Evolutionary conservation across 2,329 filamentous ascomycete genomes (phyloP), one percentile per base, ranked within the genome.

Genomic region (Trichoderma asperellum): DNA sequence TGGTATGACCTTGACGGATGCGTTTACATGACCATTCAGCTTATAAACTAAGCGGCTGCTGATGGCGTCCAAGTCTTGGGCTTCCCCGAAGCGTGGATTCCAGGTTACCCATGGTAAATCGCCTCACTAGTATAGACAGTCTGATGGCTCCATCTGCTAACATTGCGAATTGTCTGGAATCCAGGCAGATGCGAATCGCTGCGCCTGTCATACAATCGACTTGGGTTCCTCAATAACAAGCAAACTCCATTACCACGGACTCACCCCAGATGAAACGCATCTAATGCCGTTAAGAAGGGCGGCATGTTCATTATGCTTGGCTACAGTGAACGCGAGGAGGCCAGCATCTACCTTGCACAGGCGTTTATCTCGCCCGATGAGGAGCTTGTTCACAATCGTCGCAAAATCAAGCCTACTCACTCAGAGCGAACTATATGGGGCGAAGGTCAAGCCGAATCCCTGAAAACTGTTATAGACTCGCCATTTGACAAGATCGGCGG

Each of bases 321-420:
- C n/a, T 87, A 86, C 77, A 85, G 84, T 6, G 85, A 87, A 75
- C 77, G 84, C 32, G 83, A 86, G 70, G 77, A 84, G 56, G 81
- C 83, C 71, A 85, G 81, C 34, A 78, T 87, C 4, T 87, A 87
- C 77, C 84, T 84, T 29, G 79, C 84, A 0, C 86, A 88, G 75
- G 80, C 84, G 1, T 78, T 87, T 70, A 88, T 88, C 70, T 81
- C 81, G 53, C 80, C 83, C 0, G 77, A 79, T 4, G 85, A 85
- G 1, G 78, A 82, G 40, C 77, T 88, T 70, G 77, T 85, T 69
- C 85, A 86, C 77, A 82, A 85, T 72, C 83, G 86, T n/a, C 82
- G 86, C 71, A 88, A 88, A 78, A 84, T 87, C 72, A 84, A 84
- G 74, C 83, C 85, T 1, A 87, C 86, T 2, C 85, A 87, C 72